phyloP scores from a whole-genome alignment of 1,284 basidiomycete species.

The Leccinum pallidistipes region DNA sequence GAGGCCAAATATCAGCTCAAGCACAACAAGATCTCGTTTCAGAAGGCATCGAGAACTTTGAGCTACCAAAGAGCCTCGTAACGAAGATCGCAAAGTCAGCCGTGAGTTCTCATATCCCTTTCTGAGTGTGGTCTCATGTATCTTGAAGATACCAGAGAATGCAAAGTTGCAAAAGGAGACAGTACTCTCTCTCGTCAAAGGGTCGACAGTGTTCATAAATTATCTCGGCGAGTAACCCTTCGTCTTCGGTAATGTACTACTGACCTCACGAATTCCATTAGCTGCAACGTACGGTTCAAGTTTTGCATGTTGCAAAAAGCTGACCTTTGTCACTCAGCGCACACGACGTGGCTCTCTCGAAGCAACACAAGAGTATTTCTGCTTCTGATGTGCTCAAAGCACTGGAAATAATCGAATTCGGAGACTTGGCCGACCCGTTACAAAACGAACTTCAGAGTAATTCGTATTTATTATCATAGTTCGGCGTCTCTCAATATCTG shows the following conservation, averaged over 20 bases:
- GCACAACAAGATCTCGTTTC: slow-evolving; percentile 74
- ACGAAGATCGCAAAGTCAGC: slow-evolving; percentile 82
- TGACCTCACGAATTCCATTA: slow-evolving; percentile 27
- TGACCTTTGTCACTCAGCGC: slow-evolving; percentile 50
- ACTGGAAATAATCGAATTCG: slow-evolving; percentile 78
- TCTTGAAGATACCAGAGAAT: slow-evolving; percentile 72
- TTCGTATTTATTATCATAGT: slow-evolving; percentile 18
- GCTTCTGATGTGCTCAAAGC: slow-evolving; percentile 89
- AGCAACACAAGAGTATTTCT: slow-evolving; percentile 86
- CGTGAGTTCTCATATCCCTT: slow-evolving; percentile 38
- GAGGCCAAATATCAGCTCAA: slow-evolving; percentile 59
- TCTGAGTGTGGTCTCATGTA: not conserved
- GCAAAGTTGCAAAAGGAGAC: slow-evolving; percentile 88
- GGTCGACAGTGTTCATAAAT: slow-evolving; percentile 90
- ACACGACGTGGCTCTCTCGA: slow-evolving; percentile 81
- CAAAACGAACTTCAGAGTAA: slow-evolving; percentile 73
- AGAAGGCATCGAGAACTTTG: slow-evolving; percentile 84
- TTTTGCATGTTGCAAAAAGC: not conserved
- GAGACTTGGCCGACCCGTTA: slow-evolving; percentile 67
- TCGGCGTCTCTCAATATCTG: not conserved
- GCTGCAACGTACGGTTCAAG: slow-evolving; percentile 60
- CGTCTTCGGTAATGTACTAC: not conserved
- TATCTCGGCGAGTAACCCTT: slow-evolving; percentile 66
- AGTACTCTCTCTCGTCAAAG: slow-evolving; percentile 77
- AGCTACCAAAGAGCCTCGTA: slow-evolving; percentile 79